Percentiles rank a stretch among this genome's conserved stretches.
These are phyloP conservation scores for Boletus coccyginus DNA, from an alignment of 768 basidiomycete species.

Conservation along the genomic window DNA sequence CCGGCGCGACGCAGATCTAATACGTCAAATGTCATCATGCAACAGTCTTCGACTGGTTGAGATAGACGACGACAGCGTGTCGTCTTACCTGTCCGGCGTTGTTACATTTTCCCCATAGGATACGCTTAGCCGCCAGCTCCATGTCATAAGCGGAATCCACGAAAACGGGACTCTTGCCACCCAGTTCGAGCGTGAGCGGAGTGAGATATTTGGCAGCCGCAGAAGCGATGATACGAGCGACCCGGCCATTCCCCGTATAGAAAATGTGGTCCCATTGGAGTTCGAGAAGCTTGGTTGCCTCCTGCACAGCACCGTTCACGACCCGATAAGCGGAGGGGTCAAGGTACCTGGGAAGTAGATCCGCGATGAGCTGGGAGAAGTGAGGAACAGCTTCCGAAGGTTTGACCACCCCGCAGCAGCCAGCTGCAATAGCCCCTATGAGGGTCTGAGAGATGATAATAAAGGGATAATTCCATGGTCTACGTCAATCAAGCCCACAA, in stretches of 20 bases:
- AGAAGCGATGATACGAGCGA: constrained; percentile 24
- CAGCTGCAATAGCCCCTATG: constrained; percentile 71
- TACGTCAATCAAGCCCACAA: constrained; percentile 16
- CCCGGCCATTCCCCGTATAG: constrained; percentile 36
- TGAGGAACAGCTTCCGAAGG: constrained; percentile 56
- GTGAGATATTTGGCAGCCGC: constrained; percentile 34
- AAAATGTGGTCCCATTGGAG: constrained; percentile 36
- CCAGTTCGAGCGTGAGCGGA: constrained; percentile 32
- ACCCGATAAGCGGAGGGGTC: constrained; percentile 50
- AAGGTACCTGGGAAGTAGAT: constrained; percentile 55
- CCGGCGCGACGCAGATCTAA: constrained; percentile 42
- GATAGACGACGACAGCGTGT: not conserved
- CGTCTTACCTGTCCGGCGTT: constrained; percentile 60
- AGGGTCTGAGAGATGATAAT: constrained; percentile 55
- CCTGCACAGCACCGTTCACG: constrained; percentile 46
- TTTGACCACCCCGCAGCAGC: constrained; percentile 66
- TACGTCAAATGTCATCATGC: not conserved
- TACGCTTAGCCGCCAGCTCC: constrained; percentile 56
- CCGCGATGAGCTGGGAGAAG: constrained; percentile 47
- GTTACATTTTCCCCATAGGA: constrained; percentile 62
- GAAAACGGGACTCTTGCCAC: constrained; percentile 46
- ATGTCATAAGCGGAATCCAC: constrained; percentile 43
- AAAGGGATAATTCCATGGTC: constrained; percentile 69
- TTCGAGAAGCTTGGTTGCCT: constrained; percentile 34
- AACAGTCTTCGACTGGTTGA: not conserved